Evolutionary conservation across 495 filamentous ascomycete genomes (phyloP).

Genomic region (Penicillium verhagenii): DNA sequence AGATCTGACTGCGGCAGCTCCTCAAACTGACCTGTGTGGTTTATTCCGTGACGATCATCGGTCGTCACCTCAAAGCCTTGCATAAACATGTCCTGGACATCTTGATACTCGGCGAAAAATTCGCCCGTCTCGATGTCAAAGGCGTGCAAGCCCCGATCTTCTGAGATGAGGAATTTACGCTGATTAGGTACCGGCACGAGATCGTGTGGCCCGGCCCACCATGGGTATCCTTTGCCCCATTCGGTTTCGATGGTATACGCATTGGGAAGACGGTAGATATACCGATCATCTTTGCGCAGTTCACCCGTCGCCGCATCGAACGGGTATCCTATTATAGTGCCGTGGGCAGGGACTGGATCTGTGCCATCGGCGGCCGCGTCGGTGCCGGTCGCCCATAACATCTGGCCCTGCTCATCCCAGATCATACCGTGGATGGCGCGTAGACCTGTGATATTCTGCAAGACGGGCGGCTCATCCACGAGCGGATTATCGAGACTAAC

Average conservation of each 20-base stretch:
- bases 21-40: constrained; percentile 18
- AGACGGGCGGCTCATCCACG: constrained; percentile 22
- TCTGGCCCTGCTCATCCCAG: constrained; percentile 29
- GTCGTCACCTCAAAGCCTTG: constrained; percentile 28
- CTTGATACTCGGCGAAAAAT: constrained; percentile 4
- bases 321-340: constrained; percentile 24
- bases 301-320: constrained; percentile 20
- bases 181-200: constrained; percentile 30
- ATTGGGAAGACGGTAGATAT: constrained; percentile 13
- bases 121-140: constrained; percentile 22
- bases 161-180: constrained; percentile 26
- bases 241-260: constrained; percentile 20
- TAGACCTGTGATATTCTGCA: constrained; percentile 31
- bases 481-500: constrained; percentile 21
- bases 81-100: constrained; percentile 24
- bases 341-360: constrained; percentile 24
- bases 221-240: constrained; percentile 27
- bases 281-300: constrained; percentile 16
- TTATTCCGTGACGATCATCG: constrained; percentile 23
- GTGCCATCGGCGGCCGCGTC: constrained; percentile 30
- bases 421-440: constrained; percentile 32
- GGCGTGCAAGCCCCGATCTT: constrained; percentile 24
- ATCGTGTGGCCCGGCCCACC: constrained; percentile 32
- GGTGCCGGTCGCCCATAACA: constrained; percentile 30
- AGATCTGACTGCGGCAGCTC: constrained; percentile 28